Evolutionary conservation across 2,329 filamentous ascomycete species (phyloP).

Genomic region (Trichoderma koningiopsis): DNA sequence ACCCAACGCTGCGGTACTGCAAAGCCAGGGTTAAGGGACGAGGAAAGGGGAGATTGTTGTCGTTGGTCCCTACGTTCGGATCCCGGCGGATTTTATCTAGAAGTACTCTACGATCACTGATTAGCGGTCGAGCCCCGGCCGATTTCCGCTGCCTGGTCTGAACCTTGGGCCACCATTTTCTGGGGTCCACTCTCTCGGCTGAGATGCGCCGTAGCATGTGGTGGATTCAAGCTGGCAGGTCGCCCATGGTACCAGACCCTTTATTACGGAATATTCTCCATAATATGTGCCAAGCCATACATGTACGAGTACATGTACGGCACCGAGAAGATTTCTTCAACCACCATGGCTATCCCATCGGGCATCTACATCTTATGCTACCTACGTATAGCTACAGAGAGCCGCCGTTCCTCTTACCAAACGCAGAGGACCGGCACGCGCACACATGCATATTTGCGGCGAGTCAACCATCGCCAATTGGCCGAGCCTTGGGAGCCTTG

Average conservation of each 20-base stretch:
- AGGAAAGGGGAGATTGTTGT: slow-evolving; percentile 3
- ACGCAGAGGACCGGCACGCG: background rate
- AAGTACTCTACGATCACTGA: slow-evolving; percentile 19
- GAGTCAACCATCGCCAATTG: background rate
- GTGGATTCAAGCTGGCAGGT: slow-evolving; percentile 12
- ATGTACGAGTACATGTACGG: background rate
- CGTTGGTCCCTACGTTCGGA: slow-evolving; percentile 1
- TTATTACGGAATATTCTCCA: slow-evolving; percentile 1
- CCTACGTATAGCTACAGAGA: background rate
- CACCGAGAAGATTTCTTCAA: background rate
- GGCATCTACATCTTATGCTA: background rate
- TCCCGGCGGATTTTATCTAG: slow-evolving; percentile 11
- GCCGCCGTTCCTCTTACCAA: background rate
- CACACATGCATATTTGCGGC: background rate
- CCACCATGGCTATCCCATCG: background rate
- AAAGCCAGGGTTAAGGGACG: background rate
- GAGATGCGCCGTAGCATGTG: slow-evolving; percentile 5
- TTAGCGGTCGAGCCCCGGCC: slow-evolving; percentile 24
- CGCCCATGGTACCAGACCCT: background rate
- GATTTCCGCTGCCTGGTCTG: slow-evolving; percentile 8
- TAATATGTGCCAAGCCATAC: background rate
- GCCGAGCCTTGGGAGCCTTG: background rate
- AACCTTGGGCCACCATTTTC: slow-evolving; percentile 2
- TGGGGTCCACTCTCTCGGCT: slow-evolving; percentile 1
- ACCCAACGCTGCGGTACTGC: slow-evolving; percentile 9